Conservation (phyloP, 2,329 filamentous ascomycete species). For the Verticillium zaregamsianum region DNA sequence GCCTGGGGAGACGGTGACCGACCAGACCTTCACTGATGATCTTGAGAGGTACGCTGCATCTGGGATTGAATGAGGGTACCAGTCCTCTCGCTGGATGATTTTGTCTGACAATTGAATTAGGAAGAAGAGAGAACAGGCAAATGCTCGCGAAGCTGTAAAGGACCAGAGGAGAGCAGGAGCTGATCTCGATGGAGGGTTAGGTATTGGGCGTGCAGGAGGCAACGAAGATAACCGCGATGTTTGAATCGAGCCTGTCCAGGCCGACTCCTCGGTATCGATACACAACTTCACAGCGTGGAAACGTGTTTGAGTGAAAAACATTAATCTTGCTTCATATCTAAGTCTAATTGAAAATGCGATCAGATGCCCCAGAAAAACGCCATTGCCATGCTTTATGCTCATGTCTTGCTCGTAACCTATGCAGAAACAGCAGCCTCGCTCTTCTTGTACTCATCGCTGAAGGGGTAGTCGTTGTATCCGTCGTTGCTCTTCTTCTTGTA, state of each 20-base stretch:
- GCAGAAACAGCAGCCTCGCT: neutral
- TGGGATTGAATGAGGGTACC: neutral
- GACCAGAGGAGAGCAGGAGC: conserved; percentile 10
- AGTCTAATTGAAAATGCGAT: neutral
- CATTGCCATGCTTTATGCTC: neutral
- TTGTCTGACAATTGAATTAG: conserved; percentile 8
- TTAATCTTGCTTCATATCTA: neutral
- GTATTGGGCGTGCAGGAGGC: neutral
- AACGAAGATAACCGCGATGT: neutral
- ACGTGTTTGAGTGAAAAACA: neutral
- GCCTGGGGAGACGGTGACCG: conserved; percentile 12
- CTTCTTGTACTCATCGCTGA: conserved; percentile 16
- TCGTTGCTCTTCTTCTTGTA: conserved; percentile 23
- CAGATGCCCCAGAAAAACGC: neutral
- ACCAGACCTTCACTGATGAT: conserved; percentile 14
- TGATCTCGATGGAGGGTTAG: conserved; percentile 14
- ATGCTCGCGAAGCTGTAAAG: conserved; percentile 15
- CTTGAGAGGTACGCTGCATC: conserved; percentile 13
- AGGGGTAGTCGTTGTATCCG: conserved; percentile 25
- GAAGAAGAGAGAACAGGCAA: conserved; percentile 18
- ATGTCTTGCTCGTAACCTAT: neutral
- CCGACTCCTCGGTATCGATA: too few species aligned
- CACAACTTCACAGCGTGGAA: too few species aligned
- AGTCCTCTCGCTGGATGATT: neutral
- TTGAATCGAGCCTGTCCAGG: neutral